Evolutionary conservation across 768 basidiomycete species (phyloP).

Genomic region (Wakefieldia striispora): DNA sequence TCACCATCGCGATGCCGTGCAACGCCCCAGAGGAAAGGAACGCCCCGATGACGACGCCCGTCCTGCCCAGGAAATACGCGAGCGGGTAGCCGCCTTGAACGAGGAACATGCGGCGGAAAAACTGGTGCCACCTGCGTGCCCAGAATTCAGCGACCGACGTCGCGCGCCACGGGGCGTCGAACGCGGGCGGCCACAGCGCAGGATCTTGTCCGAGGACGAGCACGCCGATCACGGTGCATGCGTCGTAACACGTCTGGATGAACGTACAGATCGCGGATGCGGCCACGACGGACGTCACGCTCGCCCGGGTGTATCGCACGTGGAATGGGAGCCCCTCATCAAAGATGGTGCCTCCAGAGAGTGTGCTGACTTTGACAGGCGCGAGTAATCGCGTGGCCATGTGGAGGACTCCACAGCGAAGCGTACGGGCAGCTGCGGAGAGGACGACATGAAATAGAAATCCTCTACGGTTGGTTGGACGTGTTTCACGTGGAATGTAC

Average conservation of each 20-base stretch:
- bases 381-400: conserved; percentile 45
- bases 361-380: conserved; percentile 33
- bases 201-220: conserved; percentile 26
- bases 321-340: conserved; percentile 26
- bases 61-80: conserved; percentile 41
- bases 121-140: conserved; percentile 36
- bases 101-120: conserved; percentile 32
- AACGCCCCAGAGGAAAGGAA: conserved; percentile 56
- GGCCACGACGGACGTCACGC: conserved; percentile 40
- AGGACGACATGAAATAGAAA: conserved; percentile 38
- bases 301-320: conserved; percentile 37
- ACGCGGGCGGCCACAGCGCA: conserved; percentile 31
- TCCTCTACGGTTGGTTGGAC: conserved; percentile 34
- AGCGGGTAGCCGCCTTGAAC: conserved; percentile 29
- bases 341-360: conserved; percentile 32
- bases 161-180: conserved; percentile 31
- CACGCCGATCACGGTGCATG: conserved; percentile 21
- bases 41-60: conserved; percentile 48
- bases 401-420: conserved; percentile 48
- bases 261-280: conserved; percentile 45
- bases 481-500: conserved; percentile 35
- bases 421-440: conserved; percentile 33
- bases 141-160: conserved; percentile 37
- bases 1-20: conserved; percentile 53
- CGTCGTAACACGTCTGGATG: conserved; percentile 37